These are phyloP conservation scores for Amorphotheca resinae DNA, from an alignment of 495 filamentous ascomycete species.

Conservation along the genomic window DNA sequence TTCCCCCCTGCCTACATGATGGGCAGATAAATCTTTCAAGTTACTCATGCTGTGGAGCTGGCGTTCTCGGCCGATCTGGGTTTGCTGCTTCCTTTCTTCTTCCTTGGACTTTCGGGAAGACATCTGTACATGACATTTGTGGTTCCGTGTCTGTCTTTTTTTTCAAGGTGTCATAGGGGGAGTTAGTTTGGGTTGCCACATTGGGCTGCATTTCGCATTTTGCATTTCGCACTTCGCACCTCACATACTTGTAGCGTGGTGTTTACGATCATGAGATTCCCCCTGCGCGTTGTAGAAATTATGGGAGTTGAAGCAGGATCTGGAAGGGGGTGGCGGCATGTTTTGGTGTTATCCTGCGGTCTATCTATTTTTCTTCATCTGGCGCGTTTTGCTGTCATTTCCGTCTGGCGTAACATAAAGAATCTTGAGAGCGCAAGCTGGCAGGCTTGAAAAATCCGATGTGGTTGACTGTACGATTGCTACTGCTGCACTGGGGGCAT, in stretches of 20 bases:
- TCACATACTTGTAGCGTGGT: conserved; percentile 21
- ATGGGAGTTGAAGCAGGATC: conserved; percentile 20
- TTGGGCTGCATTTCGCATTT: conserved; percentile 19
- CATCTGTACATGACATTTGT: conserved; percentile 1
- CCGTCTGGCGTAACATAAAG: conserved; percentile 17
- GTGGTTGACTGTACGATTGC: conserved; percentile 14
- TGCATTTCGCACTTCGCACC: conserved; percentile 19
- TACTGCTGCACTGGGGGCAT: conserved; percentile 8
- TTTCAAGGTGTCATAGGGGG: conserved; percentile 15
- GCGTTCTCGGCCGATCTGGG: conserved; percentile 1
- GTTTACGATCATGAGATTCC: conserved; percentile 23
- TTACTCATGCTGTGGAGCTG: not conserved
- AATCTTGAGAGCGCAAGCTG: conserved; percentile 21
- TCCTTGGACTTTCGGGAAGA: too few relatives aligned
- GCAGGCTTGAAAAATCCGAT: conserved; percentile 16
- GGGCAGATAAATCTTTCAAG: conserved; percentile 33
- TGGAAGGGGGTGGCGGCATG: conserved; percentile 17
- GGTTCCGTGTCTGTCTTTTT: conserved; percentile 5
- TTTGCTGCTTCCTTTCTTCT: conserved; percentile 1
- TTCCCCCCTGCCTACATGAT: conserved; percentile 48
- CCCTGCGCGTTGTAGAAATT: conserved; percentile 20
- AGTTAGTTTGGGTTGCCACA: conserved; percentile 17
- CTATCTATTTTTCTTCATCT: conserved; percentile 8
- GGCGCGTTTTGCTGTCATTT: conserved; percentile 19
- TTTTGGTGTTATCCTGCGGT: conserved; percentile 11